Evolutionary conservation across 2,329 filamentous ascomycete genomes (phyloP), one percentile per base, ranked within the genome.

Genomic region (Pseudocercospora pini-densiflorae): DNA sequence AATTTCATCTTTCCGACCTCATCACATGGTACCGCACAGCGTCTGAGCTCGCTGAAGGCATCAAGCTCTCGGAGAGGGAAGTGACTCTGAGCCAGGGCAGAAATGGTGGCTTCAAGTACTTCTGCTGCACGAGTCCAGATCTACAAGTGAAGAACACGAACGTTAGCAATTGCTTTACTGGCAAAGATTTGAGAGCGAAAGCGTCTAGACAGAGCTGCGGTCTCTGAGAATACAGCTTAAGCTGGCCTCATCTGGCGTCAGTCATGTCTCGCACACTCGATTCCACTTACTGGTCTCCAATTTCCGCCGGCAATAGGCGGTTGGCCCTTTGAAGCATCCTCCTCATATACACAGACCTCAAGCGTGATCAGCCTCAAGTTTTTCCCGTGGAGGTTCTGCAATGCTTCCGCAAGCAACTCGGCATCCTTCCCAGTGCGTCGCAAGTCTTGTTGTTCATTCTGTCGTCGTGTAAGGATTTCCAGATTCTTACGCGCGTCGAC

Each of bases 11-110:
- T 43, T 14, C n/a, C 21, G 19, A 64, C n/a, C 43, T 64, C 19
- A 24, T 64, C 55, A 7, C 62, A 47, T 24, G 55, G 54, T 1
- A 64, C 62, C 3, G 62, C 55, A 31, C 62, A 64, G 0, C 62
- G 24, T 40, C 43, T n/a, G 31, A 64, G 23, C 29, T 64, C 62
- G 36, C 62, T 60, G 31, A 47, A 64, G 0, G 43, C 33, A 45
- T 65, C 62, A 16, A 68, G 54, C 45, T 57, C 54, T 5, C 55
- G 27, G 19, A 68, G 8, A 6, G 43, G 43, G 4, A 62, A 6
- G 21, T 9, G 12, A 19, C 51, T 68, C 9, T 61, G 16, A 4
- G 45, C 43, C 21, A 64, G 16, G 10, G 57, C 60, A 21, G 14
- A 12, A 1, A 62, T 8, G 5, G 43, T 49, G 14, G 36, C 21